A percentile compares a stretch with the other conserved stretches of the same genome.
Evolutionary conservation across 306 rosid species (phyloP).

Genomic region (Vachellia pachyceras): DNA sequence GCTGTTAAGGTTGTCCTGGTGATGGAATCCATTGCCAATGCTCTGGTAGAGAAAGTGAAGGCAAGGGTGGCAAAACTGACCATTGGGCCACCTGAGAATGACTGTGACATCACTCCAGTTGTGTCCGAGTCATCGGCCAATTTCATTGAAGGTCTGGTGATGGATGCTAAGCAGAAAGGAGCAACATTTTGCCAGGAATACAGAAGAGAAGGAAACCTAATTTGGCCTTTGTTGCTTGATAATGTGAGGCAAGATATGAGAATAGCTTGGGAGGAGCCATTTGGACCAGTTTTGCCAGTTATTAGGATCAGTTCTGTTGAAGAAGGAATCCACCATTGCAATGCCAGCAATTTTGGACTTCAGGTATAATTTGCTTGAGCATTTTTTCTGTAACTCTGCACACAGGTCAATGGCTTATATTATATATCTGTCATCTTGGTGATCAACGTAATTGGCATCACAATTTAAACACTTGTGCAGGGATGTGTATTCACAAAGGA

Average conservation of each 20-base stretch:
- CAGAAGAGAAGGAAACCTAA: slow-evolving; percentile 74
- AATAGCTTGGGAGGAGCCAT: slow-evolving; percentile 85
- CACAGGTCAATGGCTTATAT: neutral
- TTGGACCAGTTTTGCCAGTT: slow-evolving; percentile 74
- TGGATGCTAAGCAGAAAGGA: slow-evolving; percentile 69
- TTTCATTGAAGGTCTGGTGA: slow-evolving; percentile 67
- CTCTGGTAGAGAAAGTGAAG: slow-evolving; percentile 68
- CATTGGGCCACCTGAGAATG: slow-evolving; percentile 63
- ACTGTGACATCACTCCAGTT: slow-evolving; percentile 70
- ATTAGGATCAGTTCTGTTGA: slow-evolving; percentile 66
- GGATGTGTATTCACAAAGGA: slow-evolving; percentile 96
- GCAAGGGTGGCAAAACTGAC: slow-evolving; percentile 57
- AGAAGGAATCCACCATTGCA: slow-evolving; percentile 84
- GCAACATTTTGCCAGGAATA: slow-evolving; percentile 79
- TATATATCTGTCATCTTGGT: slow-evolving; percentile 2
- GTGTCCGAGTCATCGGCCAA: slow-evolving; percentile 71
- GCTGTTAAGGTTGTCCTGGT: slow-evolving; percentile 71
- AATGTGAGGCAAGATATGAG: slow-evolving; percentile 79
- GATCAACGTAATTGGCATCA: slow-evolving; percentile 14
- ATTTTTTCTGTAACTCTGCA: neutral
- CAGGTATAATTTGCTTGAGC: slow-evolving; percentile 51
- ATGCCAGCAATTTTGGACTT: slow-evolving; percentile 80
- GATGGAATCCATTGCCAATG: slow-evolving; percentile 73
- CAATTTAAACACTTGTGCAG: slow-evolving; percentile 51
- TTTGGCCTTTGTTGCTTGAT: slow-evolving; percentile 73